Percentiles rank a stretch among this genome's conserved stretches.
Conservation (phyloP, 495 filamentous ascomycete genomes). For the Lichenothelia convexa region DNA sequence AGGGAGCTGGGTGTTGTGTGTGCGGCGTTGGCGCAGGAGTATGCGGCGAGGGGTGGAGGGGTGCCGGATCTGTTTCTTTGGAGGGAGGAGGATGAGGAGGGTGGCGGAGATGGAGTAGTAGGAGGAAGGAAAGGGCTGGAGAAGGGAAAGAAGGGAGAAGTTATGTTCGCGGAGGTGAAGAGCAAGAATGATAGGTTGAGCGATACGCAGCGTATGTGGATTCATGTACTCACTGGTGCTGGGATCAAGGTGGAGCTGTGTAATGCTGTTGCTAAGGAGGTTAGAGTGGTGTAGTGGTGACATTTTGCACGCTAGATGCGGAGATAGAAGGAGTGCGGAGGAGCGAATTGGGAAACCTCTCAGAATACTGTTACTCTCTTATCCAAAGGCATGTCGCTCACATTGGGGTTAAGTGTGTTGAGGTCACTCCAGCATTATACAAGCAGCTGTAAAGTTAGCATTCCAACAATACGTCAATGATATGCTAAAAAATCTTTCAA, state of each 20-base stretch:
- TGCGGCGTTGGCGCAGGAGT: slow-evolving; percentile 89
- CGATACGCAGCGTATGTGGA: slow-evolving; percentile 93
- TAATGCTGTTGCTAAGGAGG: slow-evolving; percentile 66
- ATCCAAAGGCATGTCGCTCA: too few species aligned
- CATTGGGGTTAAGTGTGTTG: too few species aligned
- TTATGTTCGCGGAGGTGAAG: slow-evolving; percentile 84
- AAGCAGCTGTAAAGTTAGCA: too few species aligned
- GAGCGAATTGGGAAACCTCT: too few species aligned
- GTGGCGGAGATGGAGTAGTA: background rate
- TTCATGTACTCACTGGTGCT: slow-evolving; percentile 71
- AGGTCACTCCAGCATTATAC: too few species aligned
- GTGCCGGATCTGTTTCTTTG: slow-evolving; percentile 91
- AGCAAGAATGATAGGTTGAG: slow-evolving; percentile 89
- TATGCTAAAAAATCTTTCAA: background rate
- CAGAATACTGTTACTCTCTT: too few species aligned
- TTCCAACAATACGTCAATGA: background rate
- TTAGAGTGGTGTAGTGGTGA: slow-evolving; percentile 15
- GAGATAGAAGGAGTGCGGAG: too few species aligned
- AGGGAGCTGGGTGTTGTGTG: slow-evolving; percentile 65
- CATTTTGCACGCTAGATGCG: background rate
- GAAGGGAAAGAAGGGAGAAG: slow-evolving; percentile 29
- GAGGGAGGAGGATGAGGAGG: slow-evolving; percentile 24
- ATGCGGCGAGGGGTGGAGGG: slow-evolving; percentile 66
- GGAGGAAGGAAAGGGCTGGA: background rate
- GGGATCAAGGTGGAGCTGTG: slow-evolving; percentile 78